These are phyloP conservation scores for Trichophyton rubrum DNA, from an alignment of 2,329 filamentous ascomycete species.

Conservation along the genomic window DNA sequence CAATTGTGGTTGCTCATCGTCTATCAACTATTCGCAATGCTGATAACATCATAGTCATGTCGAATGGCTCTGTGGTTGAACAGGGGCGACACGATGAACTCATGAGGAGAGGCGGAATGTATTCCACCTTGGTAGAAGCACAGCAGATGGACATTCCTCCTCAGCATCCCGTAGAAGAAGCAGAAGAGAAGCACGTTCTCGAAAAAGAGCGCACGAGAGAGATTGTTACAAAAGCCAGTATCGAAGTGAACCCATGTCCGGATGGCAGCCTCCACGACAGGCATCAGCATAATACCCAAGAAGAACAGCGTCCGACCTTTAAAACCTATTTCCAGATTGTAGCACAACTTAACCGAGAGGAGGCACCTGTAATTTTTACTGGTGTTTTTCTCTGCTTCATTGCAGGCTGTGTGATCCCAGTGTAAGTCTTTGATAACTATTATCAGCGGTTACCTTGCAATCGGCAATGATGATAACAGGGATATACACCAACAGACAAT, in stretches of 20 bases:
- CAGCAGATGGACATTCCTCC: conserved; percentile 4
- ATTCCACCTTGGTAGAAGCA: background rate
- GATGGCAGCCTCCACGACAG: background rate
- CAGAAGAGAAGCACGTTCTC: conserved; percentile 8
- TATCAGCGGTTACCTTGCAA: background rate
- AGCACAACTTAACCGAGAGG: background rate
- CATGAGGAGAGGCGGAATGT: conserved; percentile 22
- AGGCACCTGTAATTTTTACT: background rate
- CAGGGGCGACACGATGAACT: conserved; percentile 50
- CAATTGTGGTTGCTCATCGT: conserved; percentile 35
- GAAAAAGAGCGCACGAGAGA: background rate
- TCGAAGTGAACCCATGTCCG: background rate
- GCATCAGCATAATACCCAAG: background rate
- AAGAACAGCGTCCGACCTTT: background rate
- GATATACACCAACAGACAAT: conserved; percentile 37
- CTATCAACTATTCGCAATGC: conserved; percentile 58
- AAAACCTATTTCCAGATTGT: background rate
- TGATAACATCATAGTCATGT: conserved; percentile 54
- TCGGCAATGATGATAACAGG: background rate
- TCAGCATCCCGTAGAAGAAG: conserved; percentile 10
- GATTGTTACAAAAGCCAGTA: no score
- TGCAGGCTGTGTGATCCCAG: conserved; percentile 63
- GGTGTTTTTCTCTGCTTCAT: conserved; percentile 46
- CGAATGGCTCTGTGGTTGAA: conserved; percentile 50
- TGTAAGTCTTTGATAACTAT: conserved; percentile 56